Percentiles rank a stretch among this genome's conserved stretches.
phyloP scores from a whole-genome alignment of 2,329 filamentous ascomycete species.

The Graphilbum sp. region DNA sequence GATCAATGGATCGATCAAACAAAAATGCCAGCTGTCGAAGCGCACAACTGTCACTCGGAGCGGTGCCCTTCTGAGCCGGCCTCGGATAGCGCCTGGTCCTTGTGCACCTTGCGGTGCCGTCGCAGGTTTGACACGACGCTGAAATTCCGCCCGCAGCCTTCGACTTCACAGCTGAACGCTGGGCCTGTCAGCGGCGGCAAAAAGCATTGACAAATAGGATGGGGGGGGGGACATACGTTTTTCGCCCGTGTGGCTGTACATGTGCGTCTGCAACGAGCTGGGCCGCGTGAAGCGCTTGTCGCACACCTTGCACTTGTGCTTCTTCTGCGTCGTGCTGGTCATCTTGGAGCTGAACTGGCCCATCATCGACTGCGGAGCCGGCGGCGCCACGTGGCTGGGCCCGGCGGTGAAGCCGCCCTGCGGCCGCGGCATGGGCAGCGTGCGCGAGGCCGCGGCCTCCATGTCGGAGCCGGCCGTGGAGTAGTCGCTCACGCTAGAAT shows the following conservation, averaged over 20 bases:
- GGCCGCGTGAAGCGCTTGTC: constrained; percentile 93
- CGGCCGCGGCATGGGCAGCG: constrained; percentile 73
- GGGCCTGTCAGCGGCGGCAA: too few species aligned
- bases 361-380: constrained; percentile 95
- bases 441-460: constrained; percentile 64
- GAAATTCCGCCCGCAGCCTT: constrained; percentile 89
- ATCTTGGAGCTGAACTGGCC: constrained; percentile 95
- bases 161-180: constrained; percentile 91
- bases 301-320: constrained; percentile 98
- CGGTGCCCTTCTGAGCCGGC: constrained; percentile 47
- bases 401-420: constrained; percentile 36
- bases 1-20: too few species aligned
- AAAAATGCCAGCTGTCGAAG: too few species aligned
- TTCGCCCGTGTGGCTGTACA: constrained; percentile 96
- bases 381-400: constrained; percentile 37
- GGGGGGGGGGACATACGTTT: too few species aligned
- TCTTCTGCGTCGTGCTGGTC: constrained; percentile 91
- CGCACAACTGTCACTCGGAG: constrained; percentile 40
- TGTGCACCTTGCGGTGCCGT: constrained; percentile 92
- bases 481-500: constrained; percentile 80
- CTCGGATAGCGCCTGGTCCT: constrained; percentile 51
- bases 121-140: constrained; percentile 93
- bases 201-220: constrained; percentile 21
- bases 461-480: constrained; percentile 80
- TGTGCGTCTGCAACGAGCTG: constrained; percentile 88